Conservation (phyloP, 164 flowering plant species). For the Protea cynaroides region DNA sequence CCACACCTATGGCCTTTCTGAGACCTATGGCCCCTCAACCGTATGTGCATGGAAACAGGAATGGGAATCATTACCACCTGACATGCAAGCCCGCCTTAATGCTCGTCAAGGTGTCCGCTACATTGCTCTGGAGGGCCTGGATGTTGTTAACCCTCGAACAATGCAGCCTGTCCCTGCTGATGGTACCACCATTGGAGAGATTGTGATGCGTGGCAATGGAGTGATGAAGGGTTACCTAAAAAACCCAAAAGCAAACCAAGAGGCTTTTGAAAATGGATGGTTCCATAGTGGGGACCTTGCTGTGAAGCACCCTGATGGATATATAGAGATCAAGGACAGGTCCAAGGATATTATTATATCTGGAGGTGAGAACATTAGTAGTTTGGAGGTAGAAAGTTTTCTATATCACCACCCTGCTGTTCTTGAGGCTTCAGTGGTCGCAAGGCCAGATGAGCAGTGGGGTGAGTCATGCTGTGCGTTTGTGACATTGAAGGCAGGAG, state of each 20-base stretch:
- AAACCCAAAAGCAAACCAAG: slow-evolving; percentile 83
- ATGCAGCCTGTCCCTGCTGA: slow-evolving; percentile 77
- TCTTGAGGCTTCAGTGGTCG: slow-evolving; percentile 79
- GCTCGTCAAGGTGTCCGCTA: slow-evolving; percentile 90
- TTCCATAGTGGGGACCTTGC: slow-evolving; percentile 87
- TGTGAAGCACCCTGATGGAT: slow-evolving; percentile 85
- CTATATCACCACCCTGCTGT: slow-evolving; percentile 70
- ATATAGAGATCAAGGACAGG: slow-evolving; percentile 84
- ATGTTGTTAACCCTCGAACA: slow-evolving; percentile 49
- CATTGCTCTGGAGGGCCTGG: slow-evolving; percentile 66
- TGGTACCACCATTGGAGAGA: slow-evolving; percentile 81
- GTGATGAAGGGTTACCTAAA: slow-evolving; percentile 97
- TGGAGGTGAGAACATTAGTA: slow-evolving; percentile 95
- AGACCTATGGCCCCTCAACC: slow-evolving; percentile 88
- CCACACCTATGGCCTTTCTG: slow-evolving; percentile 93
- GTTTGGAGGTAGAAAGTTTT: slow-evolving; percentile 75
- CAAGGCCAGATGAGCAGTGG: slow-evolving; percentile 84
- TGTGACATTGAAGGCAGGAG: slow-evolving; percentile 51
- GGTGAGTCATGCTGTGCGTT: slow-evolving; percentile 96
- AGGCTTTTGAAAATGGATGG: slow-evolving; percentile 81
- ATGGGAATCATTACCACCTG: slow-evolving; percentile 72
- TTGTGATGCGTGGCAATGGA: slow-evolving; percentile 74
- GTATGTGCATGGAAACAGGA: slow-evolving; percentile 95
- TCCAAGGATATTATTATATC: slow-evolving; percentile 93
- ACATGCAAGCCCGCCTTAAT: slow-evolving; percentile 64